Percentiles rank a stretch among this genome's conserved stretches.
Conservation (phyloP, 208 protist species). For the Crithidia mellificae region DNA sequence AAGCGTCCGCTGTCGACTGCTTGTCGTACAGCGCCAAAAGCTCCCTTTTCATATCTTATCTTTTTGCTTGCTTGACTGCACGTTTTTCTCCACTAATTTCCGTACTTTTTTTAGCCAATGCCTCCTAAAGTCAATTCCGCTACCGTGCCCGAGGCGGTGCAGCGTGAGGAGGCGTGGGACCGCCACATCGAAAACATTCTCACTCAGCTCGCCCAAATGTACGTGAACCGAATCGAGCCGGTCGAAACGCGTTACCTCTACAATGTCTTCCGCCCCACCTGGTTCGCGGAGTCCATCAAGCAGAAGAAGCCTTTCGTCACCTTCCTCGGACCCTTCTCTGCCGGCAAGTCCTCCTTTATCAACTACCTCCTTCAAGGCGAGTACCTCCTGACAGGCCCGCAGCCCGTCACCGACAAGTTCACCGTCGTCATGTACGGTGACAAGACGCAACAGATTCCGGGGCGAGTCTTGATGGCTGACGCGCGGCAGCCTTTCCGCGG, state of each 20-base stretch:
- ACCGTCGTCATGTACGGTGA: constrained; percentile 93
- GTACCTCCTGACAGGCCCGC: constrained; percentile 89
- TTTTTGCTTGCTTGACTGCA: neutral
- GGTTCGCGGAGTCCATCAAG: constrained; percentile 75
- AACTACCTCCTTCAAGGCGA: constrained; percentile 89
- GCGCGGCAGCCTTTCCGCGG: constrained; percentile 88
- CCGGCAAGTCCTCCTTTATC: constrained; percentile 95
- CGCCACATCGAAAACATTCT: constrained; percentile 61
- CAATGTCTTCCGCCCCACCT: constrained; percentile 56
- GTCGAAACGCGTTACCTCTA: constrained; percentile 75
- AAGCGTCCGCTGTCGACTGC: too few species aligned
- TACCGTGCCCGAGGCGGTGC: constrained; percentile 3
- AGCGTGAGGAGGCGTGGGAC: constrained; percentile 61
- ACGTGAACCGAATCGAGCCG: constrained; percentile 59
- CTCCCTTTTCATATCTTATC: too few species aligned
- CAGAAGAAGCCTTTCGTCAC: constrained; percentile 82
- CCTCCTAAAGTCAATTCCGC: neutral
- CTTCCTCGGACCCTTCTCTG: constrained; percentile 88
- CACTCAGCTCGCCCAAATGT: constrained; percentile 52
- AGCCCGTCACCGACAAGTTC: constrained; percentile 95
- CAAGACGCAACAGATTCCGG: constrained; percentile 78
- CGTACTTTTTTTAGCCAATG: constrained; percentile 10
- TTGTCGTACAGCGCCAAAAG: too few species aligned
- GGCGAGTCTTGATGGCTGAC: constrained; percentile 86
- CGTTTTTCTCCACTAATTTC: neutral